Evolutionary conservation across 495 filamentous ascomycete species (phyloP).

Genomic region (Monascus purpureus): DNA sequence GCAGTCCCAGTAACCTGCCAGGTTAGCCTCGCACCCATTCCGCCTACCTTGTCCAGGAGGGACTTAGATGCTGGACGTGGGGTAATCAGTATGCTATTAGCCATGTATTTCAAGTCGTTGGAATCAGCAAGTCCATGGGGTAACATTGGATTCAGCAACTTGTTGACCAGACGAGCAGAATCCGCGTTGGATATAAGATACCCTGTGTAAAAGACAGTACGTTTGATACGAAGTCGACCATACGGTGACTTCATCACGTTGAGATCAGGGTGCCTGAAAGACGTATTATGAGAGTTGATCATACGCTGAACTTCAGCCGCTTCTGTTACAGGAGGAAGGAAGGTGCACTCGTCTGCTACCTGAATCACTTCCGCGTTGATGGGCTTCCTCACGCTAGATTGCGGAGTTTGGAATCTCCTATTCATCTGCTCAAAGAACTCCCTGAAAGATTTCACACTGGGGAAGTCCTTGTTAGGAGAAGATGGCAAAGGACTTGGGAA

Average conservation of each 20-base stretch:
- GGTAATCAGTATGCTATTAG: constrained; percentile 82
- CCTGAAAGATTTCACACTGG: constrained; percentile 62
- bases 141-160: constrained; percentile 44
- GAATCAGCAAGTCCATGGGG: constrained; percentile 30
- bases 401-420: constrained; percentile 24
- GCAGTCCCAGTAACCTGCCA: constrained; percentile 75
- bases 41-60: constrained; percentile 70
- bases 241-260: constrained; percentile 18
- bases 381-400: constrained; percentile 34
- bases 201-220: constrained; percentile 85
- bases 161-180: constrained; percentile 51
- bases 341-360: constrained; percentile 60
- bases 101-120: constrained; percentile 66
- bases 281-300: constrained; percentile 74
- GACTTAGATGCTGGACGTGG: constrained; percentile 51
- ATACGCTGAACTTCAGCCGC: constrained; percentile 74
- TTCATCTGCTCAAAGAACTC: constrained; percentile 69
- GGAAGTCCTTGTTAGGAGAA: constrained; percentile 6
- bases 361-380: constrained; percentile 73
- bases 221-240: constrained; percentile 54
- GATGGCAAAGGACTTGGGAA: constrained; percentile 1
- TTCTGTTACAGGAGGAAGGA: constrained; percentile 74
- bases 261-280: constrained; percentile 21
- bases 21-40: constrained; percentile 62
- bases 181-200: constrained; percentile 66